Evolutionary conservation across 768 basidiomycete species (phyloP), one percentile per base, ranked within the genome.

Genomic region (Nevesoporus exiguus): DNA sequence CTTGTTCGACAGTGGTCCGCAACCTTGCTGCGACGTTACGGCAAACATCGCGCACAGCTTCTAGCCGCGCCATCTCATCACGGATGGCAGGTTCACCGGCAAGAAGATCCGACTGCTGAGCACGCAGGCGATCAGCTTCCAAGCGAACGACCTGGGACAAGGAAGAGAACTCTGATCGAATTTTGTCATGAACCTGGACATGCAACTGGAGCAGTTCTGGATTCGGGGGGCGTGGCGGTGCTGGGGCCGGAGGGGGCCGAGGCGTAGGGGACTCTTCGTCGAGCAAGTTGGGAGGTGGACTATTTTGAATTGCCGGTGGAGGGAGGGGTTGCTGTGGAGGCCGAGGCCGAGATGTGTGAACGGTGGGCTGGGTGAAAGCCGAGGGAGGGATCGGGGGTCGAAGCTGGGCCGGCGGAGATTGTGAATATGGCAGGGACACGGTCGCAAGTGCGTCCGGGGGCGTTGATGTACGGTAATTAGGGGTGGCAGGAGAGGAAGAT

Each of bases 61-160:
- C 89, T 36, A 99, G 77, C 15, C 97, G 80, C 3, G 85, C 90
- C 90, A 93, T 96, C 75, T 99, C 97, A 73, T 99, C 97, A 49
- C 85, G 83, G 58, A 99, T 90, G 10, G 96, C 96, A 41, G 96
- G 94, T 69, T 88, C 89, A 4, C 95, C 97, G 54, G 86, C 81
- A 44, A 88, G 80, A 60, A 98, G 83, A 74, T 98, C 93, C 37
- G 81, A 72, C 64, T 92, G 88, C 59, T 94, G 84, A 41, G 88
- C 83, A 40, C 87, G 84, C 51, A 97, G 76, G 43, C 87, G 81
- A 68, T 91, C 86, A 48, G 83, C 76, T 68, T 91, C 87, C 54
- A 82, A 71, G 49, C 76, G 71, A 65, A 89, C 72, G 44, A 82
- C 79, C 61, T 85, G 77, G 11, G 84, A 73, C 25, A 94, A 73